Conservation (phyloP, 202 grass and related monocot genomes). For the Cymbopogon flexuosus region DNA sequence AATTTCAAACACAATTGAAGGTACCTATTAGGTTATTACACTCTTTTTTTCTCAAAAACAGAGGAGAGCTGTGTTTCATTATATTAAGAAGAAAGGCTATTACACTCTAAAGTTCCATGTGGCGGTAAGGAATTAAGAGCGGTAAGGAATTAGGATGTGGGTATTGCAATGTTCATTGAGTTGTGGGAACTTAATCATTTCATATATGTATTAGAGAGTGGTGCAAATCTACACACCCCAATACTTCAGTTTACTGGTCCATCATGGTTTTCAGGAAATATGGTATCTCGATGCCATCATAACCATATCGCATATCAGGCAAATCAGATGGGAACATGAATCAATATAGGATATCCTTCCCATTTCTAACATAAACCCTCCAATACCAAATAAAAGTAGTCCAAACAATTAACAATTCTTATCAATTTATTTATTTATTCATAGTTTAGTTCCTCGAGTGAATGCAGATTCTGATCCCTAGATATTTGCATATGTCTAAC, state of each 20-base stretch:
- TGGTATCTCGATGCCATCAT: too few species aligned
- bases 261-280: not conserved
- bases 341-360: not conserved
- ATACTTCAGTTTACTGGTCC: not conserved
- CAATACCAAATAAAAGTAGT: not conserved
- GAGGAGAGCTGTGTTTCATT: too few species aligned
- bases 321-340: not conserved
- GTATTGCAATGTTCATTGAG: not conserved
- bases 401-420: not conserved
- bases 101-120: not conserved
- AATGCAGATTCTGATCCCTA: not conserved
- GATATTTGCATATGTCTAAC: not conserved
- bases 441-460: not conserved
- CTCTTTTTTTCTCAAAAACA: too few species aligned
- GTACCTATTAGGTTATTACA: not conserved
- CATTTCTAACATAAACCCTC: not conserved
- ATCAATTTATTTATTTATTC: not conserved
- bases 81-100: too few species aligned
- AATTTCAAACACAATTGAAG: not conserved
- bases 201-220: not conserved
- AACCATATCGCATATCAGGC: not conserved
- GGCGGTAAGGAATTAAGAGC: not conserved
- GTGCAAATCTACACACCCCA: not conserved
- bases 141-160: not conserved
- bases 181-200: not conserved